Evolutionary conservation across 1,139 yeast species (phyloP).

Genomic region (Waltiozyma sp.): DNA sequence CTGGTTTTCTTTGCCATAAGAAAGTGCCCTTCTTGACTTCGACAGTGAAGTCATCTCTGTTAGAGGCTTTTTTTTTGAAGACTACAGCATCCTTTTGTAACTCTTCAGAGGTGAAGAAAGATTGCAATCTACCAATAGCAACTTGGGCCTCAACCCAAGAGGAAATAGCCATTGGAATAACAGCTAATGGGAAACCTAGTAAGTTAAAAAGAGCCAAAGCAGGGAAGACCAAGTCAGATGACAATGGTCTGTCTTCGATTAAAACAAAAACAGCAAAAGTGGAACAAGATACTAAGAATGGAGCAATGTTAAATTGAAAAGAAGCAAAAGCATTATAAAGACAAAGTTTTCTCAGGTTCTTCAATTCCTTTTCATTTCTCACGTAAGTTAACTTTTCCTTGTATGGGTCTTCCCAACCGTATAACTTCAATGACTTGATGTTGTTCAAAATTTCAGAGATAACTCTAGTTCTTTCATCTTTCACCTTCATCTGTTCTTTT

Average conservation of each 20-base stretch:
- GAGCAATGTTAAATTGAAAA: constrained; percentile 81
- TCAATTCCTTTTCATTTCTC: constrained; percentile 82
- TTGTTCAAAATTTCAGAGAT: constrained; percentile 85
- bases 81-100: constrained; percentile 70
- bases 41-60: constrained; percentile 61
- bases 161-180: constrained; percentile 83
- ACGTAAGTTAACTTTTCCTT: constrained; percentile 61
- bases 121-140: constrained; percentile 65
- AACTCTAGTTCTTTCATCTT: constrained; percentile 58
- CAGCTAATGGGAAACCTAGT: constrained; percentile 86
- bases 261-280: constrained; percentile 80
- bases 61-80: constrained; percentile 33
- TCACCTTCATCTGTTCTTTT: constrained; percentile 58
- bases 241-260: constrained; percentile 54
- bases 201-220: constrained; percentile 81
- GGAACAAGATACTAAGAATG: constrained; percentile 82
- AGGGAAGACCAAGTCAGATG: constrained; percentile 92
- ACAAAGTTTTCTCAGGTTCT: constrained; percentile 69
- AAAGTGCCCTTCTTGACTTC: constrained; percentile 66
- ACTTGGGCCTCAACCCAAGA: constrained; percentile 85
- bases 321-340: constrained; percentile 59
- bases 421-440: constrained; percentile 82
- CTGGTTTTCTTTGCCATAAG: constrained; percentile 77
- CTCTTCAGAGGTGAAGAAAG: constrained; percentile 67
- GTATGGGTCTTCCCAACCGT: constrained; percentile 93